A percentile compares a stretch with the other conserved stretches of the same genome.
These are phyloP conservation scores for Cytospora chrysosperma DNA, from an alignment of 2,329 filamentous ascomycete genomes.

Conservation along the genomic window DNA sequence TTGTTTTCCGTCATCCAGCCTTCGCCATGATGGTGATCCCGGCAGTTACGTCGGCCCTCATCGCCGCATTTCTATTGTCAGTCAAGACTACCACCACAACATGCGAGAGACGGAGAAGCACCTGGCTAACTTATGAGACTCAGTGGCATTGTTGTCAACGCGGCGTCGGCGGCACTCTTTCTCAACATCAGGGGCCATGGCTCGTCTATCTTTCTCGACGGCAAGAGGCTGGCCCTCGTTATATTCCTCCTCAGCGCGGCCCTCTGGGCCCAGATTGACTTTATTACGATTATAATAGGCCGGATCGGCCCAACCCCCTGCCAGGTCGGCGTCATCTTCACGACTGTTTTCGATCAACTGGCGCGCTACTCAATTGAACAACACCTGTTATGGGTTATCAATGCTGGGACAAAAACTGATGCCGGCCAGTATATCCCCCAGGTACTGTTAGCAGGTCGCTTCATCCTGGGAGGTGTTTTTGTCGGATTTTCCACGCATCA, in stretches of 20 bases:
- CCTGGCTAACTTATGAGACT: conserved; percentile 21
- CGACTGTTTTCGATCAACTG: conserved; percentile 57
- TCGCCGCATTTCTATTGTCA: conserved; percentile 57
- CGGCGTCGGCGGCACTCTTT: conserved; percentile 47
- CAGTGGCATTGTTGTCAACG: conserved; percentile 54
- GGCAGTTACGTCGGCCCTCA: conserved; percentile 46
- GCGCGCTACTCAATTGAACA: conserved; percentile 54
- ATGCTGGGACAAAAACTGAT: conserved; percentile 38
- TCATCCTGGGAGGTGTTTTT: conserved; percentile 54
- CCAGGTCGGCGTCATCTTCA: conserved; percentile 52
- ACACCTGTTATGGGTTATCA: conserved; percentile 52
- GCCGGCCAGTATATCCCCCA: conserved; percentile 44
- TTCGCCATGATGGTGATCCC: conserved; percentile 45
- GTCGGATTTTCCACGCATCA: conserved; percentile 54
- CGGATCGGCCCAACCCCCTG: conserved; percentile 44
- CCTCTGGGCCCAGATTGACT: conserved; percentile 54
- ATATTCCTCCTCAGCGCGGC: conserved; percentile 50
- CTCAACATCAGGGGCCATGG: conserved; percentile 48
- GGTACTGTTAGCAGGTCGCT: conserved; percentile 45
- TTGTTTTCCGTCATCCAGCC: conserved; percentile 29
- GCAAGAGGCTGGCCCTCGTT: conserved; percentile 64
- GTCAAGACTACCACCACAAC: conserved; percentile 29
- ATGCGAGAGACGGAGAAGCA: background rate
- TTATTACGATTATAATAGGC: conserved; percentile 49
- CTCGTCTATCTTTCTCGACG: conserved; percentile 52